Evolutionary conservation across 345 rosid genomes (phyloP).

Genomic region (Kernera saxatilis): DNA sequence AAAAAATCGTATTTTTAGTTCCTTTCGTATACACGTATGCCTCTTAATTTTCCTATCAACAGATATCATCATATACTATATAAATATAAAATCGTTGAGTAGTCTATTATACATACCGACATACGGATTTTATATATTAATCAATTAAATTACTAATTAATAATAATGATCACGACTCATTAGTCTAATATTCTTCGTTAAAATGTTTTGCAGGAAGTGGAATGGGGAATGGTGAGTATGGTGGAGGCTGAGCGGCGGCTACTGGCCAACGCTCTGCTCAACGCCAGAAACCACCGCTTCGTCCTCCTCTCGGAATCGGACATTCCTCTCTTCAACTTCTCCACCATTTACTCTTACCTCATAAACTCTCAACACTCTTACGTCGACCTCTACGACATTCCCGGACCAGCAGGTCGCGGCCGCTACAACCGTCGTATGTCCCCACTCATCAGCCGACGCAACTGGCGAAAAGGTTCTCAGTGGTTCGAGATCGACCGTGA

Average conservation of each 20-base stretch:
- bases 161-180: background rate
- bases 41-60: background rate
- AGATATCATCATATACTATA: background rate
- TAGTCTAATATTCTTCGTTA: background rate
- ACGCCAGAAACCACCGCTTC: slow-evolving; percentile 60
- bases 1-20: background rate
- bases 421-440: slow-evolving; percentile 49
- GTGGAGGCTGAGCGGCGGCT: slow-evolving; percentile 78
- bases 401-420: slow-evolving; percentile 59
- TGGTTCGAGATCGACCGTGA: slow-evolving; percentile 80
- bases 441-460: slow-evolving; percentile 36
- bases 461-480: slow-evolving; percentile 89
- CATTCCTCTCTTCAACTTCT: slow-evolving; percentile 76
- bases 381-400: slow-evolving; percentile 52
- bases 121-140: background rate
- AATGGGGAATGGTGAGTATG: slow-evolving; percentile 74
- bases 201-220: slow-evolving; percentile 37
- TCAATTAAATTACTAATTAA: background rate
- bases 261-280: slow-evolving; percentile 70
- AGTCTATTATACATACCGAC: slow-evolving; percentile 27
- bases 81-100: slow-evolving; percentile 7
- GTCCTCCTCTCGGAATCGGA: slow-evolving; percentile 79
- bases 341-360: slow-evolving; percentile 59
- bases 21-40: background rate
- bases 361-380: slow-evolving; percentile 37